Evolutionary conservation across 2,329 filamentous ascomycete species (phyloP).

Genomic region (Fusarium udum): DNA sequence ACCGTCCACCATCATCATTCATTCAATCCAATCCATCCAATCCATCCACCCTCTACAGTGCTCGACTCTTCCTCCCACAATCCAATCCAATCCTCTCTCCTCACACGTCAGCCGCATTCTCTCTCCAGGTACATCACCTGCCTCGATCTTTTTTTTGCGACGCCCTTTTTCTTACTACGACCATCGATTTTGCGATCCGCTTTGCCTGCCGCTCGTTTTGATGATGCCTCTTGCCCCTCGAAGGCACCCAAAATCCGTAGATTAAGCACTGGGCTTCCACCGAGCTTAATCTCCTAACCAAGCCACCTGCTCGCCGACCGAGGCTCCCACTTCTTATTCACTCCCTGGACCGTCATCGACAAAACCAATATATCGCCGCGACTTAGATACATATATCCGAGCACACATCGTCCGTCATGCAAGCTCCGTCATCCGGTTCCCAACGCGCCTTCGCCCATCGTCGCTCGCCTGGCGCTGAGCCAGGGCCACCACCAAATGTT

Average conservation of each 20-base stretch:
- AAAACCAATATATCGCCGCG: slow-evolving; percentile 6
- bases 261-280: slow-evolving; percentile 25
- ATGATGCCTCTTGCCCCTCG: slow-evolving; percentile 43
- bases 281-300: slow-evolving; percentile 7
- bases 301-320: neutral
- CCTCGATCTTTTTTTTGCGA: slow-evolving; percentile 8
- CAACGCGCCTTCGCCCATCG: slow-evolving; percentile 64
- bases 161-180: neutral
- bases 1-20: slow-evolving; percentile 12
- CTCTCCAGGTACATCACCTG: slow-evolving; percentile 18
- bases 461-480: slow-evolving; percentile 71
- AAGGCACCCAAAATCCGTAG: slow-evolving; percentile 37
- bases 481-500: slow-evolving; percentile 65
- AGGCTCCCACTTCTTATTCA: slow-evolving; percentile 1
- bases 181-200: slow-evolving; percentile 16
- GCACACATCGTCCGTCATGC: slow-evolving; percentile 29
- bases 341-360: neutral
- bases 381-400: slow-evolving; percentile 2
- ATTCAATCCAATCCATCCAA: neutral
- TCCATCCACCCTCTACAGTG: slow-evolving; percentile 3
- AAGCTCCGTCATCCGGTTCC: slow-evolving; percentile 48
- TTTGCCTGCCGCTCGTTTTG: slow-evolving; percentile 38
- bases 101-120: slow-evolving; percentile 13
- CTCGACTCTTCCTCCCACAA: slow-evolving; percentile 18
- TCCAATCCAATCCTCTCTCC: slow-evolving; percentile 11